A percentile compares a stretch with the other conserved stretches of the same genome.
Evolutionary conservation across 2,329 filamentous ascomycete species (phyloP).

Genomic region (Penicillium sumatraense): DNA sequence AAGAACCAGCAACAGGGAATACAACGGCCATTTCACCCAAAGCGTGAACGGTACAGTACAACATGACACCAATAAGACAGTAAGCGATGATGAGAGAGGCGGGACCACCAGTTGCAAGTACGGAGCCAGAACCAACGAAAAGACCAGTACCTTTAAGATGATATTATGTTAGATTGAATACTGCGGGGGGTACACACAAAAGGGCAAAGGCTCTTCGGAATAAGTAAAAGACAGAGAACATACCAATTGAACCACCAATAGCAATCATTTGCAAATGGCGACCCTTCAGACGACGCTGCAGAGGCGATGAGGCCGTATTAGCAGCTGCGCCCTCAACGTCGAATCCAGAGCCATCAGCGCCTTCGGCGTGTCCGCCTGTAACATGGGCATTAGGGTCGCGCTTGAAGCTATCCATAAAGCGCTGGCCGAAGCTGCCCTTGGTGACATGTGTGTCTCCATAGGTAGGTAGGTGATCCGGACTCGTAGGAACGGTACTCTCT

Average conservation of each 20-base stretch:
- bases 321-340: conserved; percentile 66
- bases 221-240: conserved; percentile 10
- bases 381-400: conserved; percentile 49
- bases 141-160: conserved; percentile 69
- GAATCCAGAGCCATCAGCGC: conserved; percentile 60
- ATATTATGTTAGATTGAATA: background rate
- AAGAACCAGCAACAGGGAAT: conserved; percentile 90
- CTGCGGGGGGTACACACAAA: background rate
- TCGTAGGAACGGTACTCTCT: conserved; percentile 27
- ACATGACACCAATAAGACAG: conserved; percentile 77
- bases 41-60: conserved; percentile 90
- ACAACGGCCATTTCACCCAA: conserved; percentile 89
- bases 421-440: conserved; percentile 27
- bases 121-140: conserved; percentile 80
- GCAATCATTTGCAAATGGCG: conserved; percentile 97
- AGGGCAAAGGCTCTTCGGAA: background rate
- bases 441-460: conserved; percentile 38
- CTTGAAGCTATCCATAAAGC: conserved; percentile 50
- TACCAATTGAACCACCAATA: conserved; percentile 87
- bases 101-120: conserved; percentile 74
- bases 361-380: conserved; percentile 39
- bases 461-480: conserved; percentile 29
- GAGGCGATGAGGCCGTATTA: conserved; percentile 71
- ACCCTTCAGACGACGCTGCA: conserved; percentile 78
- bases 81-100: conserved; percentile 80